Base-by-base conservation (phyloP, 306 rosid species). In the Oemleria cerasiformis region DNA sequence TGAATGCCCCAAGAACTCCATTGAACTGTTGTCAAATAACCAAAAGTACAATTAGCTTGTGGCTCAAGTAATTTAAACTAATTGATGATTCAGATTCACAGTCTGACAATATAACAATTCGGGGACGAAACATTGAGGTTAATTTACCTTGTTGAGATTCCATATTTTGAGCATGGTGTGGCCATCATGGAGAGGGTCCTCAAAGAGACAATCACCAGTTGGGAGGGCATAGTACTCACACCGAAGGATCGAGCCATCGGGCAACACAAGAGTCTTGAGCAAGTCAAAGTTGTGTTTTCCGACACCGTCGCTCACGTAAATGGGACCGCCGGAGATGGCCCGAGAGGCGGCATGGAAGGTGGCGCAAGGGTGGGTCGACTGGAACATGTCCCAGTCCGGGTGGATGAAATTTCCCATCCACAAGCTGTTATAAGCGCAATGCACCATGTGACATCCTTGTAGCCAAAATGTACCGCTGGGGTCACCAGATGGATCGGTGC, bases 361-460 rank as follows among this genome's bases (percentile, higher is more conserved):
- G 9, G 97, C 97, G 43, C 99, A 87, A 36, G 99, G 96, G 72
- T 94, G 99, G 21, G 97, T 91, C 0, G 97, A 89, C 57, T 94
- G 99, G 68, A 94, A 94, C 97, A 94, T 94, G 68, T 94, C 99
- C 99, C 99, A 94, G 16, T 94, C 99, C 2, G 99, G 97, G 72
- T 89, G 96, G 13, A 94, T 91, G 70, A 94, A 91, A 36, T 94
- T 94, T 0, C 97, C 97, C 97, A 94, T 94, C 98, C 99, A 94
- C 80, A 94, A 72, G 63, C 97, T 91, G 56, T 91, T 91, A 77
- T 89, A 94, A 2, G 99, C 97, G 43, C 97, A 94, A 9, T 91
- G 99, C 70, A 94, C 98, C 98, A 94, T 94, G 84, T 94, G 98
- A 30, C 98, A 94, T 4, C 98, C 98, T 83, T 94, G 98, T 0